phyloP scores from a whole-genome alignment of 163 green algal species.

The Chlamydomonas reinhardtii region DNA sequence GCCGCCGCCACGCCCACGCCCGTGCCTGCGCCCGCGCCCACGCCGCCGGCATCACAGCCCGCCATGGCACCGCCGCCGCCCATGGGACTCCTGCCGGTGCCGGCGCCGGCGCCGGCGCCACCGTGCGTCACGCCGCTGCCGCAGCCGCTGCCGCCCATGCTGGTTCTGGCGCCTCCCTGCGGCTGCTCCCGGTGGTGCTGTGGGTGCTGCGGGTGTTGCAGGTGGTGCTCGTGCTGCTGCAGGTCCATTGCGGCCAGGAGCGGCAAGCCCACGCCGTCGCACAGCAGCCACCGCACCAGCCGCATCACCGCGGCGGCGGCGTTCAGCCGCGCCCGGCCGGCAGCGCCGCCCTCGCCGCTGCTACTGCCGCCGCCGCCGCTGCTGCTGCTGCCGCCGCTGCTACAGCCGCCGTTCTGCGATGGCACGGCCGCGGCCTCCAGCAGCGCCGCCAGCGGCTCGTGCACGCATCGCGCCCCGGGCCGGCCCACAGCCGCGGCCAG shows the following conservation, averaged over 20 bases:
- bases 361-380: background rate
- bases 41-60: background rate
- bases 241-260: no score
- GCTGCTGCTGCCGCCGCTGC: background rate
- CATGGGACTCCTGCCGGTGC: background rate
- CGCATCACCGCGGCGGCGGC: no score
- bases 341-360: background rate
- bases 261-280: no score
- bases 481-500: slow-evolving; percentile 19
- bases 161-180: no score
- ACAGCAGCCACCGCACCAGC: no score
- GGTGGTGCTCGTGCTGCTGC: no score
- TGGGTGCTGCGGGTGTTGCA: background rate
- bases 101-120: no score
- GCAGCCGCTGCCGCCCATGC: background rate
- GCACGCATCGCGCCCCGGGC: background rate
- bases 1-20: background rate
- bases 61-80: background rate
- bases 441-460: slow-evolving; percentile 18
- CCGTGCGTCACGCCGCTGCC: background rate
- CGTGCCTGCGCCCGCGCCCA: background rate
- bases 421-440: background rate
- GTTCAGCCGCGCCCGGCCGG: background rate
- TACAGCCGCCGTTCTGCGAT: background rate
- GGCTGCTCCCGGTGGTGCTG: no score